Percentiles rank a stretch among this genome's conserved stretches.
Conservation (phyloP, 805 yeast genomes). For the Teunomyces lycoperdinae region DNA sequence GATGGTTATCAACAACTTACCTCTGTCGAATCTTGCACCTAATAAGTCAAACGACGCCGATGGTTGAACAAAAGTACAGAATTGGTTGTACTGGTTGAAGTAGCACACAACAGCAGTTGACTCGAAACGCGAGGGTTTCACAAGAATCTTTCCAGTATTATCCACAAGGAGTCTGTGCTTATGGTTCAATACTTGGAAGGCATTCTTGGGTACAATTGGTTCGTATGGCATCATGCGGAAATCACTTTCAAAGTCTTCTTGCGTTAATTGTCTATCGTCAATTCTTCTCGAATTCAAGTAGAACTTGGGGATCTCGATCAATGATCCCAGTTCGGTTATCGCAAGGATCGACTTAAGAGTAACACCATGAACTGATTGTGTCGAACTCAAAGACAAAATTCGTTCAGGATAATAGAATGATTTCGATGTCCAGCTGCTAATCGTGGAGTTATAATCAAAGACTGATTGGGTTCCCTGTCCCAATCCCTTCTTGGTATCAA, state of each 20-base stretch:
- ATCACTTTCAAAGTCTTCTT: constrained; percentile 51
- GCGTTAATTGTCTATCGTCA: constrained; percentile 49
- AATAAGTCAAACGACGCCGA: constrained; percentile 81
- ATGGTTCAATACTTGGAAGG: constrained; percentile 34
- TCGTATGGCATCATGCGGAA: constrained; percentile 63
- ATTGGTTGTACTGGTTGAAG: constrained; percentile 59
- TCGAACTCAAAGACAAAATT: constrained; percentile 49
- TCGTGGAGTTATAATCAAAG: constrained; percentile 27
- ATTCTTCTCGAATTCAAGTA: constrained; percentile 69
- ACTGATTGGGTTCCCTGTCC: constrained; percentile 33
- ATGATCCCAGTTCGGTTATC: constrained; percentile 57
- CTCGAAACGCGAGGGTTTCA: constrained; percentile 63
- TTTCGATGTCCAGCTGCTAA: constrained; percentile 50
- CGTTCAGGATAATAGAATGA: constrained; percentile 63
- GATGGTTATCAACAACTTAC: constrained; percentile 61
- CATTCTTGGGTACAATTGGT: constrained; percentile 50
- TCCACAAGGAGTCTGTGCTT: constrained; percentile 27
- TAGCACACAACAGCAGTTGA: constrained; percentile 74
- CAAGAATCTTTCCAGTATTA: constrained; percentile 21
- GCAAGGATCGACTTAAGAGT: constrained; percentile 64
- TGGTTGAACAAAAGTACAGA: constrained; percentile 76
- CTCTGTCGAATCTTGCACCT: constrained; percentile 63
- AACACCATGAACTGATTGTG: constrained; percentile 42
- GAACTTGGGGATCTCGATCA: constrained; percentile 68
- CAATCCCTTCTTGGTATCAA: constrained; percentile 57